Base-by-base conservation (phyloP, 2,329 filamentous ascomycete species). In the Botryotinia calthae region DNA sequence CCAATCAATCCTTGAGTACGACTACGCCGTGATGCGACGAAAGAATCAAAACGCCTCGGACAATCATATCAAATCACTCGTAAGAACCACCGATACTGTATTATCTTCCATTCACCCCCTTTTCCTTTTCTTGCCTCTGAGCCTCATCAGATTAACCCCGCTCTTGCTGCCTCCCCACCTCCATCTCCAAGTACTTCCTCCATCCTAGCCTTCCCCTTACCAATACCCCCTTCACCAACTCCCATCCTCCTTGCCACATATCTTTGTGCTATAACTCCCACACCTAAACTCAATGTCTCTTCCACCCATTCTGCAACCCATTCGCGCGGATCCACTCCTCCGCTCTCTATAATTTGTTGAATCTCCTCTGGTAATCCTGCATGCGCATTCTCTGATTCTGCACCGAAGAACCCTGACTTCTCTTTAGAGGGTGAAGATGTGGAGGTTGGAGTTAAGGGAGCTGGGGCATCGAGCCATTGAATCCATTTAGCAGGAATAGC, bases 261-360 rank as follows among this genome's bases (percentile, higher is more conserved):
- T 76, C 95, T 87, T 86, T 99, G 96, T 3, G 96, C 96, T 5
- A 98, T 91, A 12, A 97, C 85, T 28, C 96, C 95, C 0, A 97
- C 88, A 5, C 90, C 88, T 66, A 98, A 84, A 58, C 86, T 89
- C 46, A 99, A 86, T 0, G 90, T 85, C 84, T 98, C 95, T 84
- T 98, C 95, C 64, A 99, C 88, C 96, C 96, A 99, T 82, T 98
- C 96, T 4, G 95, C 92, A 54, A 97, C 93, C 96, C 96, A 99
- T 82, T 99, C 96, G 73, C 96, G 87, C 0, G 96, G 96, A 80
- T 99, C 96, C 2, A 98, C 93, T 64, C 88, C 89, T 14, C 89
- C 89, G 62, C 84, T 84, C 79, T 90, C 89, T 58, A 99, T 89
- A 75, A 98, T 97, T 76, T 95, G 93, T 34, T 88, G 87, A 78